Evolutionary conservation across 495 filamentous ascomycete genomes (phyloP).

Genomic region (Penicillium coprophilum): DNA sequence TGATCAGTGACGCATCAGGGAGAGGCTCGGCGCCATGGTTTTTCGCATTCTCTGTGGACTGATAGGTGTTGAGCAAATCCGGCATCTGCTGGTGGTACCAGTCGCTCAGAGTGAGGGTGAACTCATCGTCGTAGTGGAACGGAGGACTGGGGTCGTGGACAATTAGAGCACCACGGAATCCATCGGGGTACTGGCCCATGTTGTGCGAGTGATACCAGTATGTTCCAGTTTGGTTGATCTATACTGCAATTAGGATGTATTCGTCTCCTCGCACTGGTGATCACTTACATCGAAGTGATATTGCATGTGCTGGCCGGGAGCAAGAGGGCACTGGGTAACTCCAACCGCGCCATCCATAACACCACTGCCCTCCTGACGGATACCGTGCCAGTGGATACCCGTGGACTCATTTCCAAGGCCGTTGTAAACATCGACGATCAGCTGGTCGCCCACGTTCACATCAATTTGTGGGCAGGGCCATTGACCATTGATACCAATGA

Average conservation of each 20-base stretch:
- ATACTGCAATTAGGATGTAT: conserved; percentile 26
- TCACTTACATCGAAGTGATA: conserved; percentile 74
- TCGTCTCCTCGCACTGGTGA: conserved; percentile 14
- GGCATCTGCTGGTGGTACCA: conserved; percentile 65
- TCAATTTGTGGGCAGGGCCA: conserved; percentile 74
- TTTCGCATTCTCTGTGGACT: conserved; percentile 46
- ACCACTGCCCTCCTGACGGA: conserved; percentile 60
- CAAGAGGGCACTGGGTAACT: conserved; percentile 68
- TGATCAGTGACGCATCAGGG: conserved; percentile 66
- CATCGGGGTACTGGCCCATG: conserved; percentile 75
- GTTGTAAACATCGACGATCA: conserved; percentile 75
- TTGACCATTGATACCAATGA: conserved; percentile 80
- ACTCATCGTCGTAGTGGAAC: conserved; percentile 68
- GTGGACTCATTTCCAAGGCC: conserved; percentile 71
- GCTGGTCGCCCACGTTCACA: conserved; percentile 66
- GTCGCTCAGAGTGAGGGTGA: conserved; percentile 62
- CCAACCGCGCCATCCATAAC: conserved; percentile 63
- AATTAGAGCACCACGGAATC: conserved; percentile 69
- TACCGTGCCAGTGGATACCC: conserved; percentile 68
- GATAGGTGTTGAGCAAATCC: conserved; percentile 53
- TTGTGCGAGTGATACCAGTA: conserved; percentile 87
- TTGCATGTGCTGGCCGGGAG: conserved; percentile 54
- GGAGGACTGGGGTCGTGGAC: conserved; percentile 68
- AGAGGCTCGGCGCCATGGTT: conserved; percentile 57
- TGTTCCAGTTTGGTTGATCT: conserved; percentile 71